These are phyloP conservation scores for Nannochloropsis salina DNA, from an alignment of 108 stramenopile genomes.

Conservation along the genomic window DNA sequence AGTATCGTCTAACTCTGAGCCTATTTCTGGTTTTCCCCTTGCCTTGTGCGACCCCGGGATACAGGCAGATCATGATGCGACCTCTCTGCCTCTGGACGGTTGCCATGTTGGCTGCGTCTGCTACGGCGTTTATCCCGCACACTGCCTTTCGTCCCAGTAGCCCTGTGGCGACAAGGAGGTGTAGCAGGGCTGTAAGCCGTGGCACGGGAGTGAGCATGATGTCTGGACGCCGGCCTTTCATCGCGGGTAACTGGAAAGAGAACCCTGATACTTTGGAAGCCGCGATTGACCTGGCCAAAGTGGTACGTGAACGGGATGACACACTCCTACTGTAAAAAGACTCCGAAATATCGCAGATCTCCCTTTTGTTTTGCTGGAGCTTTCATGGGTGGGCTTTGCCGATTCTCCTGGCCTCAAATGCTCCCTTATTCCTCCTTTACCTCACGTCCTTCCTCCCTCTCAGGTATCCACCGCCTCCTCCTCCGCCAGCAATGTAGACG, in stretches of 20 bases:
- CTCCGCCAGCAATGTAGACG: slow-evolving; percentile 26
- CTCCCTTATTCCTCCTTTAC: background rate
- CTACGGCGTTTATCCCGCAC: background rate
- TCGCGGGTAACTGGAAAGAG: slow-evolving; percentile 93
- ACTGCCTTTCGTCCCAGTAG: background rate
- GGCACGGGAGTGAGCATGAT: slow-evolving; percentile 18
- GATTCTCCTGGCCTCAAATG: background rate
- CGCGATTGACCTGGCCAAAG: slow-evolving; percentile 30
- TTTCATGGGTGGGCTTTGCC: too few relatives aligned
- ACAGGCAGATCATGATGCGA: background rate
- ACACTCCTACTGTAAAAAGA: too few relatives aligned
- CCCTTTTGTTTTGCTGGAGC: background rate
- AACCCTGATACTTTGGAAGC: slow-evolving; percentile 36
- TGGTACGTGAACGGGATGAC: slow-evolving; percentile 13
- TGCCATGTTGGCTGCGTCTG: slow-evolving; percentile 15
- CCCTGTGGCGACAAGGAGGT: background rate
- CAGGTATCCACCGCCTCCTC: slow-evolving; percentile 41
- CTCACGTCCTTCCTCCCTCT: background rate
- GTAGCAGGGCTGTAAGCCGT: background rate
- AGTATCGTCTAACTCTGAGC: too few relatives aligned
- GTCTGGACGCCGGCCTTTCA: slow-evolving; percentile 60
- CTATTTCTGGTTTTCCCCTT: too few relatives aligned
- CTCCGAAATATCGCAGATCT: background rate
- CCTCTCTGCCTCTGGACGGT: background rate
- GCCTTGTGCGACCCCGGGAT: too few relatives aligned